Percentiles rank a stretch among this genome's conserved stretches.
These are phyloP conservation scores for Prunus davidiana DNA, from an alignment of 306 rosid genomes.

Conservation along the genomic window DNA sequence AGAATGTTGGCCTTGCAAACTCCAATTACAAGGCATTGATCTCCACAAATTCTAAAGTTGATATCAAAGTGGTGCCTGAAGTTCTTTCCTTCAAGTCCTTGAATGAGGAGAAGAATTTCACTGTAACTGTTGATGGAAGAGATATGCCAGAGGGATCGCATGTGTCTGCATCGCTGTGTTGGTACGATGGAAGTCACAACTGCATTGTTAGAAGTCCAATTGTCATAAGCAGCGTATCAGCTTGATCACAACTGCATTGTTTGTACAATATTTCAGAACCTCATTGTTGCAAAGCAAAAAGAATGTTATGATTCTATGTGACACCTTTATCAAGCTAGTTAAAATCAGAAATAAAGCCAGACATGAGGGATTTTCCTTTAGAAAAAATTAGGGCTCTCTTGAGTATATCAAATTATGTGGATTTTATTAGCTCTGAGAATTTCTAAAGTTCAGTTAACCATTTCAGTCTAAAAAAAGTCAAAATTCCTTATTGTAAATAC, in stretches of 20 bases:
- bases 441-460: too few species aligned
- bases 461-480: too few species aligned
- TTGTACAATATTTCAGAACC: not conserved
- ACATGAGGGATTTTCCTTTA: not conserved
- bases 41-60: not conserved
- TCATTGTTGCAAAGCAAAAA: not conserved
- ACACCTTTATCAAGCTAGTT: not conserved
- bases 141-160: not conserved
- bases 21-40: slow-evolving; percentile 12
- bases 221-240: not conserved
- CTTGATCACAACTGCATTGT: not conserved
- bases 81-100: slow-evolving; percentile 18
- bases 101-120: slow-evolving; percentile 28
- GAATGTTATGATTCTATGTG: not conserved
- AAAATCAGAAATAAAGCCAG: not conserved
- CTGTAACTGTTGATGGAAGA: slow-evolving; percentile 14
- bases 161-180: slow-evolving; percentile 1
- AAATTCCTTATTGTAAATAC: too few species aligned
- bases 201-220: slow-evolving; percentile 23
- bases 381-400: too few species aligned
- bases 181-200: slow-evolving; percentile 22
- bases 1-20: slow-evolving; percentile 23
- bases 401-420: too few species aligned
- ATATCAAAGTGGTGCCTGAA: slow-evolving; percentile 11
- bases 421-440: too few species aligned